A percentile compares a stretch with the other conserved stretches of the same genome.
These are phyloP conservation scores for Cyclotella kingstonii DNA, from an alignment of 108 stramenopile species.

Conservation along the genomic window DNA sequence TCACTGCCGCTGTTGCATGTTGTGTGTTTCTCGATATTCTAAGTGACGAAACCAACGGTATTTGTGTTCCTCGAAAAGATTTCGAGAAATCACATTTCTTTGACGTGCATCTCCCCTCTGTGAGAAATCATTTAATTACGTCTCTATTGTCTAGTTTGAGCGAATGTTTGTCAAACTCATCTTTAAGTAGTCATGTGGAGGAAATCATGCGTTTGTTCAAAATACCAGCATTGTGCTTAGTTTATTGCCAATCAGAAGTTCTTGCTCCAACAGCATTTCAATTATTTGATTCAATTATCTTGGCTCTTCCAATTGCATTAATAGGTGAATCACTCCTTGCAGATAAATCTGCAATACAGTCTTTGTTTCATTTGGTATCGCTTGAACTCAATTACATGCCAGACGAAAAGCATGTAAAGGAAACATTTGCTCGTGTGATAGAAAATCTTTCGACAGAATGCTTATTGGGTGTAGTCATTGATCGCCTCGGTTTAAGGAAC, in stretches of 20 bases:
- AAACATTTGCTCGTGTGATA: conserved; percentile 53
- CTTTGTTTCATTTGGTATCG: conserved; percentile 70
- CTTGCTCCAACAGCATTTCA: conserved; percentile 57
- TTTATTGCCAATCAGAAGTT: conserved; percentile 57
- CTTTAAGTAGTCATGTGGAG: conserved; percentile 40
- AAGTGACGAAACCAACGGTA: conserved; percentile 31
- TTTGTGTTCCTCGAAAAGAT: conserved; percentile 37
- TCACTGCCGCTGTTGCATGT: conserved; percentile 31
- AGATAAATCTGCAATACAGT: conserved; percentile 50
- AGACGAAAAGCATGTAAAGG: conserved; percentile 19
- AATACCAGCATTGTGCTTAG: conserved; percentile 59
- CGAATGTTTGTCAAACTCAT: conserved; percentile 29
- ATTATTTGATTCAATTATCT: conserved; percentile 49
- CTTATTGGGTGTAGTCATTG: conserved; percentile 52
- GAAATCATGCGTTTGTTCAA: conserved; percentile 53
- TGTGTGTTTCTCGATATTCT: conserved; percentile 52
- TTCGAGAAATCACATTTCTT: conserved; percentile 38
- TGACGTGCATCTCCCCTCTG: conserved; percentile 45
- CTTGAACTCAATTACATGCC: conserved; percentile 15
- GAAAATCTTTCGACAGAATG: conserved; percentile 61
- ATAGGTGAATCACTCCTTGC: conserved; percentile 55
- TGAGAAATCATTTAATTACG: conserved; percentile 58
- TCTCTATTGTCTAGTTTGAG: conserved; percentile 43
- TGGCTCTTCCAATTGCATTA: conserved; percentile 46
- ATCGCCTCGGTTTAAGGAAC: conserved; percentile 52